Conservation (phyloP, 768 basidiomycete genomes). For the Cubamyces sp. region DNA sequence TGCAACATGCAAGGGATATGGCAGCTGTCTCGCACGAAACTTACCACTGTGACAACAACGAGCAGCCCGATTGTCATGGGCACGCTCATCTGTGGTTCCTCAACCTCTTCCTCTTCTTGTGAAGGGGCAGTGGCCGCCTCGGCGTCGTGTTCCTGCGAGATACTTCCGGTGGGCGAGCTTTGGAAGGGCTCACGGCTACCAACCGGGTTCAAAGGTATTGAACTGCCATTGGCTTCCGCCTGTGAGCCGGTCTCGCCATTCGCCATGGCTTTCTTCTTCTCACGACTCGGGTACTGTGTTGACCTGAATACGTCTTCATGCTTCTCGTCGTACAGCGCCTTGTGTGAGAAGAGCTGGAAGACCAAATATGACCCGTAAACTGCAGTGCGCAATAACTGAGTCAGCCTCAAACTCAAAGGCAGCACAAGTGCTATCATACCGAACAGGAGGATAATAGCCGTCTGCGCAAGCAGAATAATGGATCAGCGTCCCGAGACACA, state of each 20-base stretch:
- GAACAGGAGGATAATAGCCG: constrained; percentile 56
- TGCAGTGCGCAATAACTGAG: constrained; percentile 24
- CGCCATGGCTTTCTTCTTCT: constrained; percentile 16
- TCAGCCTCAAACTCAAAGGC: not conserved
- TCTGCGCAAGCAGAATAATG: constrained; percentile 35
- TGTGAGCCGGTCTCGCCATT: not conserved
- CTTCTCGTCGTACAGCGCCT: constrained; percentile 50
- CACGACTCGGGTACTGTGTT: constrained; percentile 25
- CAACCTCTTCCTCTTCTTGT: constrained; percentile 34
- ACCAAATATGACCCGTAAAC: constrained; percentile 56
- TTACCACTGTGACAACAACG: constrained; percentile 43
- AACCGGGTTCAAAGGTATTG: constrained; percentile 5
- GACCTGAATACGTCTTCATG: constrained; percentile 30
- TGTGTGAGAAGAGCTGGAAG: constrained; percentile 62
- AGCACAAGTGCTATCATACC: constrained; percentile 40
- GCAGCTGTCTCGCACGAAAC: constrained; percentile 17
- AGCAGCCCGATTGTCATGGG: constrained; percentile 41
- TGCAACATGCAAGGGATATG: too few relatives aligned
- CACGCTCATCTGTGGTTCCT: constrained; percentile 41
- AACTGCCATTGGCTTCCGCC: constrained; percentile 11
- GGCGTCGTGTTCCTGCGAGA: constrained; percentile 17
- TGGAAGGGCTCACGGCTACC: constrained; percentile 14
- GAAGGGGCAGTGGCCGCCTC: constrained; percentile 1
- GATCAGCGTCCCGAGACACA: not conserved
- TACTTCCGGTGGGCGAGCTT: constrained; percentile 8